Evolutionary conservation across 352 stramenopile species (phyloP), one percentile per base, ranked within the genome.

Genomic region (Globisporangium spiculum): DNA sequence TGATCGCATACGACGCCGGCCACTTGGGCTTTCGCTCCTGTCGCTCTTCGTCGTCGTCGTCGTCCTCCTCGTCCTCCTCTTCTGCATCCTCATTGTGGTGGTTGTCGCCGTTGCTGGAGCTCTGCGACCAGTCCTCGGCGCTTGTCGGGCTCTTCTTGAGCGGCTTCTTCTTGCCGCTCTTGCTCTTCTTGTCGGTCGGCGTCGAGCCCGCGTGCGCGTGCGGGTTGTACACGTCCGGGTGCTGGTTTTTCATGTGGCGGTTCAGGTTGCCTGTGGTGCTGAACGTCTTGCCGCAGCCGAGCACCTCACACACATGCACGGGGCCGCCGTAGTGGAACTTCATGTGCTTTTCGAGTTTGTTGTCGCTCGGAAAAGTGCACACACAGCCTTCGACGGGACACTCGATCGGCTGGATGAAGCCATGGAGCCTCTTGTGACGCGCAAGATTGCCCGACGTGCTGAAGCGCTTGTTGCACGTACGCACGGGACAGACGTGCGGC

Each of bases 261-360:
- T 81, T 84, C 2, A 88, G 75, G 63, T 88, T 90, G 30, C 79
- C 80, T 26, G 71, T 81, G 1, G 80, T 86, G 48, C 75, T 88
- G 65, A 88, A 88, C n/a, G 78, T 86, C 61, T 88, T 88, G 63
- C 78, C 80, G 57, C 78, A 88, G 30, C 55, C 38, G 9, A n/a
- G 26, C 8, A 48, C 55, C 4, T 22, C 18, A 20, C 55, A 61
- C 3, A 61, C 55, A 1, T 61, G 55, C 18, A 80, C 76, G 2
- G 75, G 64, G 50, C 67, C 65, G 18, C 80, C 80, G 1, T 72
- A 67, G 46, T 88, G 80, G 46, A 81, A 76, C 63, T 82, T 83
- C 75, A 87, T 72, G 63, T 90, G 81, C 30, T 81, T 76, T 52
- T 75, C 73, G 55, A 84, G 69, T 57, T 86, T 86, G 66, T 74